These are phyloP conservation scores for Diaporthe australafricana DNA, from an alignment of 2,329 filamentous ascomycete species.

Conservation along the genomic window DNA sequence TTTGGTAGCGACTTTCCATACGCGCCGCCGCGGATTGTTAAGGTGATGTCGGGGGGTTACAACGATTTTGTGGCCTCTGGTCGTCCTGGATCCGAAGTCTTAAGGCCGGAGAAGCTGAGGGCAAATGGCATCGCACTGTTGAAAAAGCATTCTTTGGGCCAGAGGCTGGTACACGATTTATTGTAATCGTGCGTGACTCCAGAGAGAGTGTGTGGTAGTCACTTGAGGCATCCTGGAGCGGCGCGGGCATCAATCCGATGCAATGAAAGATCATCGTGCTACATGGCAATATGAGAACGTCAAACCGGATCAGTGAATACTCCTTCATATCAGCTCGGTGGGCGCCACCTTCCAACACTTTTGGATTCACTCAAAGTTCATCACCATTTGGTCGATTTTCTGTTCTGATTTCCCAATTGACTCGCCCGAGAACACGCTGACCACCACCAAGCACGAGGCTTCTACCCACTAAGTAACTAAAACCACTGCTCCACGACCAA, in stretches of 20 bases:
- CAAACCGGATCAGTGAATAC: too few relatives aligned
- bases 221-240: neutral
- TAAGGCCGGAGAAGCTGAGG: conserved; percentile 30
- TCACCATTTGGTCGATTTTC: too few relatives aligned
- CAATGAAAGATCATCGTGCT: too few relatives aligned
- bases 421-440: too few relatives aligned
- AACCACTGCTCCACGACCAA: too few relatives aligned
- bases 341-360: too few relatives aligned
- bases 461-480: too few relatives aligned
- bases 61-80: conserved; percentile 29
- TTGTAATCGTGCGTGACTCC: neutral
- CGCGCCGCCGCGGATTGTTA: conserved; percentile 41
- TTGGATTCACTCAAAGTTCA: too few relatives aligned
- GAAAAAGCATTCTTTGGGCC: conserved; percentile 30
- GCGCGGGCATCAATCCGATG: too few relatives aligned
- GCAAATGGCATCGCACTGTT: conserved; percentile 25
- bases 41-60: conserved; percentile 28
- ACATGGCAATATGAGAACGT: neutral
- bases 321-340: too few relatives aligned
- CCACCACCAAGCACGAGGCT: too few relatives aligned
- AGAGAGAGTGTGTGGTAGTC: neutral
- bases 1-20: conserved; percentile 53
- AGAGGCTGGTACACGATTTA: neutral
- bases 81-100: conserved; percentile 19
- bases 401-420: too few relatives aligned